Base-by-base conservation (phyloP, 164 flowering plant species). In the Sedum album region DNA sequence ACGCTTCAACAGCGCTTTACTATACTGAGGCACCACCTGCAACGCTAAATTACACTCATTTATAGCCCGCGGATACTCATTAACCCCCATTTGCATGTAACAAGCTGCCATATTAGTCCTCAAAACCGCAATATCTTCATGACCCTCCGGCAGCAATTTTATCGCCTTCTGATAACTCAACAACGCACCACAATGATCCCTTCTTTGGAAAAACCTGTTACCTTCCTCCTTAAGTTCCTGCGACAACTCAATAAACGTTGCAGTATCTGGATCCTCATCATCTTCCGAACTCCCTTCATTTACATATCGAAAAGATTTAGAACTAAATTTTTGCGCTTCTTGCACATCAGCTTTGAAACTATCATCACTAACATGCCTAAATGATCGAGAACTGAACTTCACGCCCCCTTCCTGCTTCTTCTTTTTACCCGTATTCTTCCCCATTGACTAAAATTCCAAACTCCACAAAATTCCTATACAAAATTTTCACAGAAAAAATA, bases 211-310 rank as follows among this genome's bases (percentile, higher is more conserved):
- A 23, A 82, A 80, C 38, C 28, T 73, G 71, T 82, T 82, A 26
- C 85, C 85, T 72, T 82, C 83, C 64, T 82, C 85, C 69, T 74
- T 80, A 39, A 82, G 74, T 68, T 82, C 83, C 20, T 76, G 83
- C 4, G 85, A 75, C 82, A 80, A 73, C 65, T 70, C 61, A 14
- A 82, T 76, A 79, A 82, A 82, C 20, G 80, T 66, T 1, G 77
- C 83, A 6, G 79, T 82, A 75, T 82, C 85, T 42, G 62, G 62
- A 28, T 80, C 82, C 48, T 82, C 85, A 9, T 80, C 68, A 2
- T 80, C 69, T 44, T 71, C 75, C 17, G 81, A 66, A n/a, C 44
- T 57, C 33, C 62, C 33, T 30, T 57, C 62, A 30, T 26, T 28
- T 3, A 57, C 62, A 15, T 57, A 57, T 5, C 62, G 5, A 15